These are phyloP conservation scores for Chrysanthemum seticuspe DNA, from an alignment of 129 eudicot species.

Conservation along the genomic window DNA sequence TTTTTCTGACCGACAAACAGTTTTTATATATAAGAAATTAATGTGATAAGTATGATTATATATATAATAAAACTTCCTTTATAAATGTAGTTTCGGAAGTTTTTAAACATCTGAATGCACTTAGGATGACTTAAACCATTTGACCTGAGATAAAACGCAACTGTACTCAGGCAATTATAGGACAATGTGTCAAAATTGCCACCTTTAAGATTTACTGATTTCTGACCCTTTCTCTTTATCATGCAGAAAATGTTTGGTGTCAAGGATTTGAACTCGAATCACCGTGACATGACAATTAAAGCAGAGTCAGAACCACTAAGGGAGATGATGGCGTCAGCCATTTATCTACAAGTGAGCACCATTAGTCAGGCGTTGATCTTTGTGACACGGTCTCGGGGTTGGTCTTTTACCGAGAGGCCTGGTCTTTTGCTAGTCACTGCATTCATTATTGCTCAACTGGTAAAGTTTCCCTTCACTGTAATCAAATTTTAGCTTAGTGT, in stretches of 20 bases:
- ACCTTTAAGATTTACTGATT: not conserved
- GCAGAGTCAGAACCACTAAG: conserved; percentile 38
- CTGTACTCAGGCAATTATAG: not conserved
- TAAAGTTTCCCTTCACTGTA: conserved; percentile 25
- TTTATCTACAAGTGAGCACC: conserved; percentile 88
- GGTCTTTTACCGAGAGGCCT: conserved; percentile 81
- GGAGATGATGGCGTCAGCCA: conserved; percentile 67
- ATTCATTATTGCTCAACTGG: conserved; percentile 78
- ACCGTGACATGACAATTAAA: conserved; percentile 33
- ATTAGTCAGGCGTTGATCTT: conserved; percentile 89
- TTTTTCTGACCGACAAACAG: too few species aligned
- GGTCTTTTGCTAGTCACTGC: conserved; percentile 72
- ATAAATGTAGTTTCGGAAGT: not conserved
- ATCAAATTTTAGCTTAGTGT: not conserved
- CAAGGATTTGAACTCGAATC: conserved; percentile 47
- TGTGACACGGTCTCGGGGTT: conserved; percentile 78
- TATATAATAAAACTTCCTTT: too few species aligned
- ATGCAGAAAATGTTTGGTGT: conserved; percentile 56
- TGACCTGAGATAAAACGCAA: conserved; percentile 4
- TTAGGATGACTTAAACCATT: not conserved
- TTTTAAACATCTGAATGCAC: conserved; percentile 3
- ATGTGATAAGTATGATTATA: too few species aligned
- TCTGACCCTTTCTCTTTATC: conserved; percentile 5
- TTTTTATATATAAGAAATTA: too few species aligned
- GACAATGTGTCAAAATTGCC: not conserved